Percentiles rank a stretch among this genome's conserved stretches.
Conservation (phyloP, 2,329 filamentous ascomycete genomes). For the Colletotrichum salicis region DNA sequence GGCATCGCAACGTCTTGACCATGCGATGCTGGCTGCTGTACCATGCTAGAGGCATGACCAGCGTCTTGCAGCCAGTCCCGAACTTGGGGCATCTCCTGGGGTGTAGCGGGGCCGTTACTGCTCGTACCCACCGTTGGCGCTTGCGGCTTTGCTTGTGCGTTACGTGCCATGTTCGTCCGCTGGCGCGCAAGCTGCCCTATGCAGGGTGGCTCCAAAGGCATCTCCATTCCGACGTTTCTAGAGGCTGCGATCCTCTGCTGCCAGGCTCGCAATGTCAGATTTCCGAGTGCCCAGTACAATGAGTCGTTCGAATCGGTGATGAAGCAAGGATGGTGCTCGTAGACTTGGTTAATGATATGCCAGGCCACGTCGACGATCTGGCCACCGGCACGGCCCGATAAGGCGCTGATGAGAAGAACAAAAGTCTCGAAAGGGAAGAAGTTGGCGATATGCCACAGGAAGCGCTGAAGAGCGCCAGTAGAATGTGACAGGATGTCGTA, state of each 20-base stretch:
- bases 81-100: too few species aligned
- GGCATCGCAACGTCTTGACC: not conserved
- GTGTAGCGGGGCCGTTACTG: not conserved
- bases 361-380: constrained; percentile 63
- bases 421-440: constrained; percentile 68
- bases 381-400: constrained; percentile 58
- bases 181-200: not conserved
- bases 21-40: not conserved
- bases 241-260: constrained; percentile 32
- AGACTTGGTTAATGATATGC: constrained; percentile 51
- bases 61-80: too few species aligned
- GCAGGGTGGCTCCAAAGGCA: not conserved
- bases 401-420: constrained; percentile 63
- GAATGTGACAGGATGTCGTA: constrained; percentile 57
- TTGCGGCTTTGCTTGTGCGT: not conserved
- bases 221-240: not conserved
- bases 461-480: constrained; percentile 54
- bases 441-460: constrained; percentile 63
- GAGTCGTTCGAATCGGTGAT: not conserved
- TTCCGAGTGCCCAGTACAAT: constrained; percentile 50
- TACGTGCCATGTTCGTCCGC: not conserved
- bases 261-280: constrained; percentile 63
- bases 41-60: not conserved
- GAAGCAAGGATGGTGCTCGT: constrained; percentile 37
- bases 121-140: too few species aligned